Conservation (phyloP, 192 early-diverging fungal genomes). For the Dimargaris xerosporica region DNA sequence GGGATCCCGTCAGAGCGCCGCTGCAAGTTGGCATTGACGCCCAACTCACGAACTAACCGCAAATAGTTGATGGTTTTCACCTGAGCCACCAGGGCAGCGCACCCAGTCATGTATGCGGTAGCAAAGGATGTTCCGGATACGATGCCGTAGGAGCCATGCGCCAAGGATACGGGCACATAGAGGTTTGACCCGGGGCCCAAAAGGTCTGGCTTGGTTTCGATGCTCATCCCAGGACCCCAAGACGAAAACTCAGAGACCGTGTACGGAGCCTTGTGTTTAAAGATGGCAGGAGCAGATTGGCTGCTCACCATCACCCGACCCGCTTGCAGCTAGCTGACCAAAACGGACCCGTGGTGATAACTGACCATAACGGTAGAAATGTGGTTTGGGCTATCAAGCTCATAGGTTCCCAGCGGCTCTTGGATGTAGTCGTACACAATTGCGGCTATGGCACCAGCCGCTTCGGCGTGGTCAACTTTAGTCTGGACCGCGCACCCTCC, state of each 20-base stretch:
- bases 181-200: constrained; percentile 44
- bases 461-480: constrained; percentile 37
- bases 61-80: not conserved
- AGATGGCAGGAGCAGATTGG: constrained; percentile 27
- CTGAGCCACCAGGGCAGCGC: not conserved
- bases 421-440: constrained; percentile 41
- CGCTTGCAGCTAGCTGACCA: constrained; percentile 11
- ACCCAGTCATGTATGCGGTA: constrained; percentile 25
- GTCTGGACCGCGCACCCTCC: constrained; percentile 49
- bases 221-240: constrained; percentile 51
- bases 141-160: constrained; percentile 32
- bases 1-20: not conserved
- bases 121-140: constrained; percentile 56
- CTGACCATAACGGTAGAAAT: constrained; percentile 24
- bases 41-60: not conserved
- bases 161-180: constrained; percentile 40
- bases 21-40: not conserved
- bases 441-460: constrained; percentile 43
- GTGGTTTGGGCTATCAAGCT: constrained; percentile 10
- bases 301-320: constrained; percentile 26
- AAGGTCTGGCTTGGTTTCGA: constrained; percentile 46
- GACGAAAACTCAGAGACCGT: constrained; percentile 57
- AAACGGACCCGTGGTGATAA: constrained; percentile 33
- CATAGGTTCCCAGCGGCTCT: not conserved
- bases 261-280: constrained; percentile 24